Evolutionary conservation across 2,329 filamentous ascomycete species (phyloP).

Genomic region (Sclerotinia subarctica): DNA sequence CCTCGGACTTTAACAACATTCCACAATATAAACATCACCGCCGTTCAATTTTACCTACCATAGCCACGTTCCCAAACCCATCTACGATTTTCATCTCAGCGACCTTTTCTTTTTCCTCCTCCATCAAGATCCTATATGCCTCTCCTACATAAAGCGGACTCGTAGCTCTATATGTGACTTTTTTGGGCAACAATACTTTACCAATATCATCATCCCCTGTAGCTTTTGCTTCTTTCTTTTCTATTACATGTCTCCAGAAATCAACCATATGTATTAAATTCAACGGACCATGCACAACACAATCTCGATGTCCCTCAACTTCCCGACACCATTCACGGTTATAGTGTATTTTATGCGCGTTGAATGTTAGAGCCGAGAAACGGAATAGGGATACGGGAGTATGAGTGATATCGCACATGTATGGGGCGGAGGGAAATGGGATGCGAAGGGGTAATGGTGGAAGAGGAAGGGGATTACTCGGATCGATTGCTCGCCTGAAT

Average conservation of each 20-base stretch:
- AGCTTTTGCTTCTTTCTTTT: conserved; percentile 23
- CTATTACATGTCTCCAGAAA: conserved; percentile 54
- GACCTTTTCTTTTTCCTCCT: conserved; percentile 37
- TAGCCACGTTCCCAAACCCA: conserved; percentile 35
- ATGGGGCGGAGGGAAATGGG: conserved; percentile 23
- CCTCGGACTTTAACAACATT: background rate
- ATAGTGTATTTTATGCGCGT: conserved; percentile 82
- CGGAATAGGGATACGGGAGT: conserved; percentile 56
- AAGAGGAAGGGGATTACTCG: conserved; percentile 26
- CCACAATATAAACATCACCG: background rate
- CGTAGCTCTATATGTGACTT: conserved; percentile 48
- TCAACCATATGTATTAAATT: conserved; percentile 71
- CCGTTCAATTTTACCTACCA: conserved; percentile 37
- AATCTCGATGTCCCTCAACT: conserved; percentile 58
- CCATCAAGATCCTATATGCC: conserved; percentile 45
- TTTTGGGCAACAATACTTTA: conserved; percentile 39
- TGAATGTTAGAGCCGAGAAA: conserved; percentile 82
- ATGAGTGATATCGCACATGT: conserved; percentile 38
- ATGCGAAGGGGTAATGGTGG: conserved; percentile 24
- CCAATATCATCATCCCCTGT: background rate
- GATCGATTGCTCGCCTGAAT: conserved; percentile 34
- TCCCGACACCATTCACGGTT: conserved; percentile 52
- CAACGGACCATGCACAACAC: conserved; percentile 79
- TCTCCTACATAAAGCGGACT: conserved; percentile 50
- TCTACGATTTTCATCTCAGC: conserved; percentile 33